phyloP scores from a whole-genome alignment of 768 basidiomycete species.

The Rhodotorula babjevae region DNA sequence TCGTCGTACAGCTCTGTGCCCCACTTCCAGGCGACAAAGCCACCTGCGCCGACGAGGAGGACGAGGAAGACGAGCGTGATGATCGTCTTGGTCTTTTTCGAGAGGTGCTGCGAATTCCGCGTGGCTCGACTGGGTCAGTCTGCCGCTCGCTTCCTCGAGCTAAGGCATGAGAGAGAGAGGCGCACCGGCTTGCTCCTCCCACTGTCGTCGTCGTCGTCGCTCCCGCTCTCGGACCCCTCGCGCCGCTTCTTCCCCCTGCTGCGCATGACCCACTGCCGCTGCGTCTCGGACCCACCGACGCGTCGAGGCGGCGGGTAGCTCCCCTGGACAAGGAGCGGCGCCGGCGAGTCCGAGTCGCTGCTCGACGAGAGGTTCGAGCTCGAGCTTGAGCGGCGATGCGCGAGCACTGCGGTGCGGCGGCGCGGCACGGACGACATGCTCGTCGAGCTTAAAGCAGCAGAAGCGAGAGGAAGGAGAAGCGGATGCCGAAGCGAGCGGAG shows the following conservation, averaged over 20 bases:
- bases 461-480: not conserved
- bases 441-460: no score
- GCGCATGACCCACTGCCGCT: not conserved
- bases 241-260: not conserved
- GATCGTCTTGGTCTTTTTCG: not conserved
- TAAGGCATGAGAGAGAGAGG: not conserved
- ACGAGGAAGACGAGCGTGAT: constrained; percentile 1
- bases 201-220: not conserved
- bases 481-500: not conserved
- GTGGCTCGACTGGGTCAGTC: not conserved
- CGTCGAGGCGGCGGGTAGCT: not conserved
- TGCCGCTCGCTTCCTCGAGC: not conserved
- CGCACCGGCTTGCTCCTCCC: not conserved
- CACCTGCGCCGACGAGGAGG: not conserved
- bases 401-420: not conserved
- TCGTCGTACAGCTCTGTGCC: not conserved
- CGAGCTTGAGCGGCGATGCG: no score
- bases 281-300: not conserved
- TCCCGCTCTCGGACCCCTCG: not conserved
- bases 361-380: not conserved
- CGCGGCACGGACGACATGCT: no score
- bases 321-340: not conserved
- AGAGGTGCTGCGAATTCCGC: no score
- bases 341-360: not conserved
- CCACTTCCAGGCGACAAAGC: not conserved